Percentiles rank a stretch among this genome's conserved stretches.
Evolutionary conservation across 2,329 filamentous ascomycete genomes (phyloP).

Genomic region (Ophiostoma fasciatum): DNA sequence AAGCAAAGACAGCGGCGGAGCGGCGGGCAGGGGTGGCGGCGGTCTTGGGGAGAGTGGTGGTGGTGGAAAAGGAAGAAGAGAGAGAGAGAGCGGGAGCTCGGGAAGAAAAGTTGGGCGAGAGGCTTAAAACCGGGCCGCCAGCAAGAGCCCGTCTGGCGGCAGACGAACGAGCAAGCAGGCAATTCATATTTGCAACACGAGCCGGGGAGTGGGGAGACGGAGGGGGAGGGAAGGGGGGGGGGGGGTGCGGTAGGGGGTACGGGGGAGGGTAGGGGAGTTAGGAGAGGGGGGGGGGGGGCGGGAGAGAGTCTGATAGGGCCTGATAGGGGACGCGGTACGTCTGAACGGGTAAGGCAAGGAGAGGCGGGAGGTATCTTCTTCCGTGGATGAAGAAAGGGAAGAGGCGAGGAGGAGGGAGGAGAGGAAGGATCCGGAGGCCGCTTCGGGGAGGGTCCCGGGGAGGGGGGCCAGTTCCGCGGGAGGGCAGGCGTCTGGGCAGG

Average conservation of each 20-base stretch:
- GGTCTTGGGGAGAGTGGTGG: conserved; percentile 3
- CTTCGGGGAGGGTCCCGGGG: too few relatives aligned
- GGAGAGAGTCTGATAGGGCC: too few relatives aligned
- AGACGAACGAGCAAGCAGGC: conserved; percentile 9
- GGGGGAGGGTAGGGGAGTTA: conserved; percentile 2
- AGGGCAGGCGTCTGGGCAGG: too few relatives aligned
- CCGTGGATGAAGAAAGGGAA: too few relatives aligned
- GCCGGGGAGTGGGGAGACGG: too few relatives aligned
- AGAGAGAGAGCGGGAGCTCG: conserved; percentile 4
- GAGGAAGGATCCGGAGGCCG: too few relatives aligned
- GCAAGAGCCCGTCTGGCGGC: conserved; percentile 6
- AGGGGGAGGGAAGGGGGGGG: not conserved
- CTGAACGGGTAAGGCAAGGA: too few relatives aligned
- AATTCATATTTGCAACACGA: conserved; percentile 9
- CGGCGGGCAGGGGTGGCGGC: conserved; percentile 3
- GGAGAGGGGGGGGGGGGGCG: too few relatives aligned
- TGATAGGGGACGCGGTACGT: too few relatives aligned
- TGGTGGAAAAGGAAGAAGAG: conserved; percentile 2
- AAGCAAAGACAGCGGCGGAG: conserved; percentile 1
- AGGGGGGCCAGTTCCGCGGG: too few relatives aligned
- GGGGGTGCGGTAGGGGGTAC: not conserved
- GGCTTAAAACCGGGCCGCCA: conserved; percentile 9
- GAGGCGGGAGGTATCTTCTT: too few relatives aligned
- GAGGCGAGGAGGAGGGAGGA: too few relatives aligned
- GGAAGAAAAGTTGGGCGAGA: conserved; percentile 7